phyloP scores from a whole-genome alignment of 495 filamentous ascomycete genomes.

The Podospora pseudocomata region DNA sequence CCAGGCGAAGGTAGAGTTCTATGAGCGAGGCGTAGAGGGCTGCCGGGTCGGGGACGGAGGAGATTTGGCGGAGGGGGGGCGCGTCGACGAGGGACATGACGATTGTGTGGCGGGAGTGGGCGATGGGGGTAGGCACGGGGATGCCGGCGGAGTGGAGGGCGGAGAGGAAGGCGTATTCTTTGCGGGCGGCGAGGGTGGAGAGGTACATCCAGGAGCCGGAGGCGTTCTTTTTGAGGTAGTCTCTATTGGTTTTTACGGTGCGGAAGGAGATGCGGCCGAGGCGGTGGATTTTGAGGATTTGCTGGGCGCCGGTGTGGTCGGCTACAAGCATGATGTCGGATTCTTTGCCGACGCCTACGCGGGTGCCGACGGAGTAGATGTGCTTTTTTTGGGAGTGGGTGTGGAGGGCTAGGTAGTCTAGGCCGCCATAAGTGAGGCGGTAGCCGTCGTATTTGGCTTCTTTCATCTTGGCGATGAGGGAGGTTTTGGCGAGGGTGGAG shows the following conservation, averaged over 20 bases:
- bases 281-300: conserved; percentile 84
- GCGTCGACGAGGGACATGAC: conserved; percentile 91
- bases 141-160: conserved; percentile 78
- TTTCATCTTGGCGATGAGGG: conserved; percentile 85
- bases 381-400: conserved; percentile 71
- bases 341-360: conserved; percentile 96
- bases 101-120: conserved; percentile 87
- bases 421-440: conserved; percentile 90
- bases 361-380: conserved; percentile 89
- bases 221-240: conserved; percentile 79
- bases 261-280: conserved; percentile 96
- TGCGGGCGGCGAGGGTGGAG: conserved; percentile 82
- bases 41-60: conserved; percentile 72
- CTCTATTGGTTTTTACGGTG: conserved; percentile 88
- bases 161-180: conserved; percentile 91
- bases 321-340: conserved; percentile 93
- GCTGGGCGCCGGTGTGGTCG: conserved; percentile 58
- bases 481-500: conserved; percentile 85
- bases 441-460: conserved; percentile 98
- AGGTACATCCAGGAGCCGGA: conserved; percentile 93
- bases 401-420: conserved; percentile 93
- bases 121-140: conserved; percentile 79
- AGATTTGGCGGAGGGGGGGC: conserved; percentile 82
- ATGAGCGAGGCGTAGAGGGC: conserved; percentile 84
- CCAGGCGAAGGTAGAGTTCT: conserved; percentile 76